phyloP scores from a whole-genome alignment of 2,329 filamentous ascomycete species.

The Claviceps cyperi region DNA sequence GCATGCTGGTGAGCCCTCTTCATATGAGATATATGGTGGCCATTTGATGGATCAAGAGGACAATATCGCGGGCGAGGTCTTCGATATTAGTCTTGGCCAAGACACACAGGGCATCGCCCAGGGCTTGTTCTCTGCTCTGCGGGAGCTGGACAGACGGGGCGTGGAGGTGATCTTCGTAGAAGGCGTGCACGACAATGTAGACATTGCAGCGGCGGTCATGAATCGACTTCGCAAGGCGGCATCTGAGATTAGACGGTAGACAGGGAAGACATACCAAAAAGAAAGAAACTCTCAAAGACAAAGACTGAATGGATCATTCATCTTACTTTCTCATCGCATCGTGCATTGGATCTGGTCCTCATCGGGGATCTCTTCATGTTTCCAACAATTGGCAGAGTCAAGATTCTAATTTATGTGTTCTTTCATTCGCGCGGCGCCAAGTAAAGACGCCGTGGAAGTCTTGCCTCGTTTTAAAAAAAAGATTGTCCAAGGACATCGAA shows the following conservation, averaged over 20 bases:
- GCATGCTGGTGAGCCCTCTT: slow-evolving; percentile 13
- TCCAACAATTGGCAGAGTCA: neutral
- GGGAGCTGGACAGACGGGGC: slow-evolving; percentile 66
- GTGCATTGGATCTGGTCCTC: neutral
- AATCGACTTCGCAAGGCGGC: slow-evolving; percentile 71
- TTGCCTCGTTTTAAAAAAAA: neutral
- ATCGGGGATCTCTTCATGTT: neutral
- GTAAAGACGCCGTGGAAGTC: neutral
- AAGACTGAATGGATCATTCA: neutral
- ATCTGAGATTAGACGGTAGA: slow-evolving; percentile 39
- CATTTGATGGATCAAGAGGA: slow-evolving; percentile 21
- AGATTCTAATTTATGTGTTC: slow-evolving; percentile 3
- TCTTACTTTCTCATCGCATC: neutral
- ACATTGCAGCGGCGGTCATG: slow-evolving; percentile 78
- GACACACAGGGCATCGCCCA: slow-evolving; percentile 65
- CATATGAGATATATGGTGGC: slow-evolving; percentile 27
- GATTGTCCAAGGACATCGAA: neutral
- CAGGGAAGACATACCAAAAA: neutral
- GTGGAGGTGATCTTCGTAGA: slow-evolving; percentile 84
- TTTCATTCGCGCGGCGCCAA: slow-evolving; percentile 15
- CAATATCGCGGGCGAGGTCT: slow-evolving; percentile 26
- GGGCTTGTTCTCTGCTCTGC: slow-evolving; percentile 72
- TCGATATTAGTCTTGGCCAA: slow-evolving; percentile 61
- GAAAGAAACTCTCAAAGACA: neutral
- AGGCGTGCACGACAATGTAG: slow-evolving; percentile 64